A percentile compares a stretch with the other conserved stretches of the same genome.
Evolutionary conservation across 257 asterid species (phyloP).

Genomic region (Ehretia macrophylla): DNA sequence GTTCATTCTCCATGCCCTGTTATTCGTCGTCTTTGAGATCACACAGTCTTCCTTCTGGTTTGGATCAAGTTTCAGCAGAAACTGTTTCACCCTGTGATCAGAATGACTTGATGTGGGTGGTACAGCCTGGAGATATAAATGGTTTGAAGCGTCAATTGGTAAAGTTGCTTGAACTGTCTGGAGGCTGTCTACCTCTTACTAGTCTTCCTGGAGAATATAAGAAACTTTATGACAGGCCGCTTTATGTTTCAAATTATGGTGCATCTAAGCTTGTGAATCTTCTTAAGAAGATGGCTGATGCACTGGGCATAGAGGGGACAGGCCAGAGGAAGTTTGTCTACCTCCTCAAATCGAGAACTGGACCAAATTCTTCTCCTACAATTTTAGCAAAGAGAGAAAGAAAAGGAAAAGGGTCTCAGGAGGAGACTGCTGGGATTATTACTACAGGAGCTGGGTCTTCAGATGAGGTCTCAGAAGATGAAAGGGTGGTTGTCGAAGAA

Average conservation of each 20-base stretch:
- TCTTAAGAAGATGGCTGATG: conserved; percentile 67
- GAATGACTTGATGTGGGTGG: conserved; percentile 48
- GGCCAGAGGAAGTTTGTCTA: conserved; percentile 55
- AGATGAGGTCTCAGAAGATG: conserved; percentile 65
- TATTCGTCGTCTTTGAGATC: conserved; percentile 36
- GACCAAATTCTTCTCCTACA: conserved; percentile 25
- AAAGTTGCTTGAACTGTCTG: conserved; percentile 60
- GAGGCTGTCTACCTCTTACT: conserved; percentile 63
- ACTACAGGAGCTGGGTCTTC: conserved; percentile 46
- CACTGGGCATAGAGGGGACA: conserved; percentile 49
- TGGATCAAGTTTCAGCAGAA: conserved; percentile 37
- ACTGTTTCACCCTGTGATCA: conserved; percentile 23
- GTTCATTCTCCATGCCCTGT: conserved; percentile 33
- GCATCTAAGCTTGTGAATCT: conserved; percentile 62
- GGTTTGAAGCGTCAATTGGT: conserved; percentile 85
- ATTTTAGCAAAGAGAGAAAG: conserved; percentile 43
- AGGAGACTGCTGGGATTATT: conserved; percentile 25
- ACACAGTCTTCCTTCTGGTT: conserved; percentile 34
- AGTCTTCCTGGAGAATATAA: conserved; percentile 75
- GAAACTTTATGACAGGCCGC: conserved; percentile 69
- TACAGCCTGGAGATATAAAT: conserved; percentile 80
- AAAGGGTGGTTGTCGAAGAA: conserved; percentile 35
- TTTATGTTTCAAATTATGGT: conserved; percentile 70
- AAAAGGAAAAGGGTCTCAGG: conserved; percentile 47
- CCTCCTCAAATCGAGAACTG: conserved; percentile 39